Percentiles rank a stretch among this genome's conserved stretches.
Conservation (phyloP, 345 rosid species). For the Syzygium aromaticum region DNA sequence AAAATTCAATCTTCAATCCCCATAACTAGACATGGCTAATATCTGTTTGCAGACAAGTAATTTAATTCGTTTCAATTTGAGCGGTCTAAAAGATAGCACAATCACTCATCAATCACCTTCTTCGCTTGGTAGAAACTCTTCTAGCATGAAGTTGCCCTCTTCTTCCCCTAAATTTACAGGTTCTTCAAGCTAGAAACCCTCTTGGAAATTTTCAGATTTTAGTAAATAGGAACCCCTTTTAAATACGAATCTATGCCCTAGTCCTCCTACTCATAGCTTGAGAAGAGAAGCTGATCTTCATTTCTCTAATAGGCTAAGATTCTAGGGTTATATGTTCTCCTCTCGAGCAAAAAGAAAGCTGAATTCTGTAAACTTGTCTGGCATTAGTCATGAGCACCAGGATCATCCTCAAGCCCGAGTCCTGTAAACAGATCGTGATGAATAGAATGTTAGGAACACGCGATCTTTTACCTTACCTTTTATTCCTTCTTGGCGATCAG, state of each 20-base stretch:
- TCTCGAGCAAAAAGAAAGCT: not conserved
- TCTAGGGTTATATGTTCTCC: not conserved
- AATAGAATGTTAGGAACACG: not conserved
- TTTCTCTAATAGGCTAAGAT: not conserved
- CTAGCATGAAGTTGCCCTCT: not conserved
- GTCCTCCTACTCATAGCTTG: not conserved
- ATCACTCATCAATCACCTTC: not conserved
- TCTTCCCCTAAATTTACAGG: not conserved
- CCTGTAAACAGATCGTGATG: not conserved
- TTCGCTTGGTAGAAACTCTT: not conserved
- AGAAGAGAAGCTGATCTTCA: not conserved
- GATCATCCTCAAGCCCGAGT: not conserved
- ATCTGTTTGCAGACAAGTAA: not conserved
- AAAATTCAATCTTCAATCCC: not conserved
- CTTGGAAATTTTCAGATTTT: not conserved
- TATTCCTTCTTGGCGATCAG: not conserved
- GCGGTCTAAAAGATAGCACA: not conserved
- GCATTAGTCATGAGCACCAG: not conserved
- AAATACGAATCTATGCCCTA: not conserved
- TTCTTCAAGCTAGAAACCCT: not conserved
- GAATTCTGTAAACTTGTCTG: not conserved
- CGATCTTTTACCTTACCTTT: not conserved
- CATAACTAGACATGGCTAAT: not conserved
- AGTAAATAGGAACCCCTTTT: not conserved
- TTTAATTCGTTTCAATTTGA: not conserved